A percentile compares a stretch with the other conserved stretches of the same genome.
Conservation (phyloP, 2,329 filamentous ascomycete genomes). For the Xylaria sp. region DNA sequence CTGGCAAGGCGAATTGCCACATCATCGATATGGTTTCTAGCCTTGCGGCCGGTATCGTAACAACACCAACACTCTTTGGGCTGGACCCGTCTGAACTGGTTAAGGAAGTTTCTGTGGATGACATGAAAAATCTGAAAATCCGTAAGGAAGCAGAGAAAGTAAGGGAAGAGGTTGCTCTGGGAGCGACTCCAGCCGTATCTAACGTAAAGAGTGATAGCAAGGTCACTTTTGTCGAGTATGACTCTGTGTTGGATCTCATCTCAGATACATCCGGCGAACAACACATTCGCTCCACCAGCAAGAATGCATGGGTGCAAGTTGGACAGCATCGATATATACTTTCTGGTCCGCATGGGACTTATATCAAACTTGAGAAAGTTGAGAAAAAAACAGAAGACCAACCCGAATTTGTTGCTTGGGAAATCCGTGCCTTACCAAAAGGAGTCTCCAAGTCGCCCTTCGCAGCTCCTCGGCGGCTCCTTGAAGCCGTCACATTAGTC, state of each 20-base stretch:
- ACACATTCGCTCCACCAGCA: constrained; percentile 80
- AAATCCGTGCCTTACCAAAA: constrained; percentile 59
- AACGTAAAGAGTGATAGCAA: constrained; percentile 46
- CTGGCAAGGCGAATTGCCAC: constrained; percentile 88
- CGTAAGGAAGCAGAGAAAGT: constrained; percentile 58
- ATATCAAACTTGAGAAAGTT: constrained; percentile 62
- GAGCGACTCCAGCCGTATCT: constrained; percentile 1
- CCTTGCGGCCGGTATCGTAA: constrained; percentile 84
- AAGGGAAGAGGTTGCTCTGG: constrained; percentile 40
- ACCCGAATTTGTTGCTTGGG: constrained; percentile 56
- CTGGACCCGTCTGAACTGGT: constrained; percentile 85
- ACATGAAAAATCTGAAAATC: constrained; percentile 67
- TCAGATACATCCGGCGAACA: constrained; percentile 81
- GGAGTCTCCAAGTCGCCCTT: constrained; percentile 66
- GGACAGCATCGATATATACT: constrained; percentile 77
- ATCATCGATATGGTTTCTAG: constrained; percentile 96
- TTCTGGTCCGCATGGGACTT: constrained; percentile 70
- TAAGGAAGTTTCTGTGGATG: constrained; percentile 69
- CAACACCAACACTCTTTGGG: constrained; percentile 91
- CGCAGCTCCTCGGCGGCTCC: constrained; percentile 74
- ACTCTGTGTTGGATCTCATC: constrained; percentile 90
- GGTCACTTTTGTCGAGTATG: constrained; percentile 89
- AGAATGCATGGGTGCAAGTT: constrained; percentile 84
- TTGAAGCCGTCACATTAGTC: constrained; percentile 71
- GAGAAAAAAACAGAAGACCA: constrained; percentile 45